These are phyloP conservation scores for Toxicodendron radicans DNA, from an alignment of 345 rosid species.

Conservation along the genomic window DNA sequence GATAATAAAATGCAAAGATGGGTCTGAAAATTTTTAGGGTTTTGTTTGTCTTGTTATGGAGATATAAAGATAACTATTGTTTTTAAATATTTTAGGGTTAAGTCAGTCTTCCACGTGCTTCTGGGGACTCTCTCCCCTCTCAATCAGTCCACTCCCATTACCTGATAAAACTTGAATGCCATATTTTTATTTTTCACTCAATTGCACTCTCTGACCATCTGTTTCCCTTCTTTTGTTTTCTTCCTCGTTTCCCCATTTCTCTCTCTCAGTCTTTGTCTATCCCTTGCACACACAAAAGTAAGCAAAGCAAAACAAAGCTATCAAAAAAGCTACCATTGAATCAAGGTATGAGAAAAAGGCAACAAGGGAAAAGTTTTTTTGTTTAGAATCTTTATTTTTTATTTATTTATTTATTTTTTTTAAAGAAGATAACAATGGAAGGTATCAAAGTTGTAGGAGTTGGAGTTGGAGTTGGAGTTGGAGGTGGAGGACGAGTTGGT, in stretches of 20 bases:
- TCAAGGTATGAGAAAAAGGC: slow-evolving; percentile 25
- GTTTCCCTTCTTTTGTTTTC: slow-evolving; percentile 26
- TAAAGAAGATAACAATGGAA: slow-evolving; percentile 25
- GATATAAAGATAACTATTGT: not conserved
- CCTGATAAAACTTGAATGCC: slow-evolving; percentile 21
- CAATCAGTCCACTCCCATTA: slow-evolving; percentile 26
- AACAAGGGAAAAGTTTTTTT: slow-evolving; percentile 1
- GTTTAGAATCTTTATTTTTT: not conserved
- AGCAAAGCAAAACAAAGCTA: slow-evolving; percentile 13
- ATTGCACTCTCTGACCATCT: slow-evolving; percentile 33
- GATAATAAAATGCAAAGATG: not conserved
- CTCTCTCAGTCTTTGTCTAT: slow-evolving; percentile 25
- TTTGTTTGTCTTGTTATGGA: slow-evolving; percentile 3
- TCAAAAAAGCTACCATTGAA: not conserved
- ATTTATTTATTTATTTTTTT: no score
- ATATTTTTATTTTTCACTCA: slow-evolving; percentile 26
- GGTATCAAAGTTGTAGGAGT: slow-evolving; percentile 23
- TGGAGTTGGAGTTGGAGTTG: slow-evolving; percentile 19
- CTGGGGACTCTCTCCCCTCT: slow-evolving; percentile 47
- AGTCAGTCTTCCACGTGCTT: slow-evolving; percentile 70
- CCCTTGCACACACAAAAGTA: not conserved
- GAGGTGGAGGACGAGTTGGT: slow-evolving; percentile 2
- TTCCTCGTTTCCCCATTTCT: not conserved
- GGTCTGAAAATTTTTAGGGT: not conserved
- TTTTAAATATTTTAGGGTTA: slow-evolving; percentile 6